A percentile compares a stretch with the other conserved stretches of the same genome.
These are phyloP conservation scores for Mycena polygramma DNA, from an alignment of 768 basidiomycete species.

Conservation along the genomic window DNA sequence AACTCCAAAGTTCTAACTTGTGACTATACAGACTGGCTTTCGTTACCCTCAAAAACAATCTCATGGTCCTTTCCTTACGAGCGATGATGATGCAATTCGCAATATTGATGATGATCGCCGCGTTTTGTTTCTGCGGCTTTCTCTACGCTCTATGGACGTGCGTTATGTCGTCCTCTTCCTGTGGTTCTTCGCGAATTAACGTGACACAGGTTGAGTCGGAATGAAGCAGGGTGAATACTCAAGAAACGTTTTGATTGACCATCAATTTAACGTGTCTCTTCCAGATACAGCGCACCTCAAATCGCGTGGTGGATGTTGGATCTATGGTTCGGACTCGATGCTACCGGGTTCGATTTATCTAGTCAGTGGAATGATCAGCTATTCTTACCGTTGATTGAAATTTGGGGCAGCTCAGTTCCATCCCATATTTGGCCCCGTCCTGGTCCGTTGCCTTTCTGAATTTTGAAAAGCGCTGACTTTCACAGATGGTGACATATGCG, in stretches of 20 bases:
- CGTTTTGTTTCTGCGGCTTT: constrained; percentile 94
- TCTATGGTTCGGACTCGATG: constrained; percentile 95
- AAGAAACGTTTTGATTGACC: not conserved
- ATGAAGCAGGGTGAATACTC: constrained; percentile 64
- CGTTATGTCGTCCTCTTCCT: constrained; percentile 48
- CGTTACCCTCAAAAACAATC: constrained; percentile 85
- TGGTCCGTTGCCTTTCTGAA: constrained; percentile 45
- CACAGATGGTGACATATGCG: constrained; percentile 84
- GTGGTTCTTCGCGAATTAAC: constrained; percentile 8
- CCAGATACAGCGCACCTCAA: constrained; percentile 36
- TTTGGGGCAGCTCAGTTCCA: constrained; percentile 75
- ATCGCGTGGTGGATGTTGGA: constrained; percentile 98
- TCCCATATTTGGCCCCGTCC: constrained; percentile 88
- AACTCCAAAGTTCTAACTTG: no score
- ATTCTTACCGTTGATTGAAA: not conserved
- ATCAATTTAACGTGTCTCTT: not conserved
- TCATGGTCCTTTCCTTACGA: constrained; percentile 85
- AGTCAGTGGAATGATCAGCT: constrained; percentile 60
- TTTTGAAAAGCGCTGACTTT: not conserved
- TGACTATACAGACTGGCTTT: constrained; percentile 79
- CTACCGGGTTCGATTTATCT: constrained; percentile 86
- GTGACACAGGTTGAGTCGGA: constrained; percentile 68
- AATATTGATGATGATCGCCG: constrained; percentile 86
- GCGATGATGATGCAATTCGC: constrained; percentile 95
- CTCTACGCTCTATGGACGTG: constrained; percentile 95